These are phyloP conservation scores for Botrytis sinoallii DNA, from an alignment of 2,329 filamentous ascomycete genomes.

Conservation along the genomic window DNA sequence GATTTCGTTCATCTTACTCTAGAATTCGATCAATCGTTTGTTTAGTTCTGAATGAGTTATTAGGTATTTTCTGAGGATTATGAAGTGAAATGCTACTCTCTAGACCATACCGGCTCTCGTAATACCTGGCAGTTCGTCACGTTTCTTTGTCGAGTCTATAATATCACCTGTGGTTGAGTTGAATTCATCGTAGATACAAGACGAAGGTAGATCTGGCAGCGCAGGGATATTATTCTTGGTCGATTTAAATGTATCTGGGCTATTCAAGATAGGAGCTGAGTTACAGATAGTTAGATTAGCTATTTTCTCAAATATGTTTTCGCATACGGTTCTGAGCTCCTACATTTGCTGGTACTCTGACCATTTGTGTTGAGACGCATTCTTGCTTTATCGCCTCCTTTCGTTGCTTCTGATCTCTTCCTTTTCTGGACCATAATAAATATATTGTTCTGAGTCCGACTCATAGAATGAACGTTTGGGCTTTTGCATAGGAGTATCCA, in stretches of 20 bases:
- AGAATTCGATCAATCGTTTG: too few relatives aligned
- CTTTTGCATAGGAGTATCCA: background rate
- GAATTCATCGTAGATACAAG: background rate
- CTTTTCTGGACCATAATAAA: background rate
- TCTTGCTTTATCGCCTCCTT: background rate
- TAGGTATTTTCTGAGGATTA: background rate
- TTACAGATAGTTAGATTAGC: background rate
- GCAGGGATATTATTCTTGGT: background rate
- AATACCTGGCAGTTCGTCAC: accelerated
- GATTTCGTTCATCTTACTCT: too few relatives aligned
- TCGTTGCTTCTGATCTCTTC: background rate
- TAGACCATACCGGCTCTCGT: background rate
- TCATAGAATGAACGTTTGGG: background rate
- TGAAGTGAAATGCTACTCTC: background rate
- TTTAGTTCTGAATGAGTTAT: background rate
- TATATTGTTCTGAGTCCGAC: too few relatives aligned
- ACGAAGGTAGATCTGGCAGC: background rate
- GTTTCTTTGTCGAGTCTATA: background rate
- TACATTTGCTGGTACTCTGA: background rate
- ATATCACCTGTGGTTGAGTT: background rate
- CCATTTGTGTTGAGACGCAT: background rate
- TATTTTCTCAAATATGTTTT: too few relatives aligned
- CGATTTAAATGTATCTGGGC: accelerated
- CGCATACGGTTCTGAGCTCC: background rate
- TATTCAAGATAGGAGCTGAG: accelerated